These are phyloP conservation scores for Candida endomychidarum DNA, from an alignment of 805 yeast genomes.

Conservation along the genomic window DNA sequence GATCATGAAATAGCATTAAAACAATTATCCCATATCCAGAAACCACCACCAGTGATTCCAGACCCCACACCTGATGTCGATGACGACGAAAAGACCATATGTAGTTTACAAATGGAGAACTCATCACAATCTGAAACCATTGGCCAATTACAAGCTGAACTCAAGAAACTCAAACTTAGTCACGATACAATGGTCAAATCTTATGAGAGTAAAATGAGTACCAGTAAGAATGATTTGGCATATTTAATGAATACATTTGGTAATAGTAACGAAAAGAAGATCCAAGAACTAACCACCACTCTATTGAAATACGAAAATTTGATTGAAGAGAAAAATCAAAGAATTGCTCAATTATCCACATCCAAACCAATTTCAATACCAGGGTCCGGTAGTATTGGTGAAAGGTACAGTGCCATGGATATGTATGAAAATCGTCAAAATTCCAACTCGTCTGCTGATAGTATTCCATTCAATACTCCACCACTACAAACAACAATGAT, in stretches of 20 bases:
- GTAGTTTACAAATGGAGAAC: constrained; percentile 18
- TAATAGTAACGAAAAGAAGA: constrained; percentile 32
- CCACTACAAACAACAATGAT: constrained; percentile 15
- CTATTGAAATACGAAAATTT: constrained; percentile 33
- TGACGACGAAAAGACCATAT: constrained; percentile 12
- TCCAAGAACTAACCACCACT: constrained; percentile 32
- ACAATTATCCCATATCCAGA: background rate
- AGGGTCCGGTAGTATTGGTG: constrained; percentile 13
- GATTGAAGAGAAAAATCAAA: constrained; percentile 37
- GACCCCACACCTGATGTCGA: background rate
- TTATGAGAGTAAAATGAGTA: constrained; percentile 23
- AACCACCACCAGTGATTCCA: background rate
- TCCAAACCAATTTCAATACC: constrained; percentile 42
- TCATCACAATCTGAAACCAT: constrained; percentile 22
- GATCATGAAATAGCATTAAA: constrained; percentile 7
- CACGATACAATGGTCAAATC: constrained; percentile 19
- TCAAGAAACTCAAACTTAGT: constrained; percentile 16
- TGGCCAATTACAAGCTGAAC: constrained; percentile 17
- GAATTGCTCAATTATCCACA: constrained; percentile 34
- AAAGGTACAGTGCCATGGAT: constrained; percentile 13
- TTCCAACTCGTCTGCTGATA: constrained; percentile 15
- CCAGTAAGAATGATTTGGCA: constrained; percentile 27
- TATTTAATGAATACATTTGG: constrained; percentile 24
- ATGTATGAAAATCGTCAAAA: constrained; percentile 14
- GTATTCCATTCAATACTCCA: constrained; percentile 17